These are phyloP conservation scores for Rhizophora apiculata DNA, from an alignment of 345 rosid species.

Conservation along the genomic window DNA sequence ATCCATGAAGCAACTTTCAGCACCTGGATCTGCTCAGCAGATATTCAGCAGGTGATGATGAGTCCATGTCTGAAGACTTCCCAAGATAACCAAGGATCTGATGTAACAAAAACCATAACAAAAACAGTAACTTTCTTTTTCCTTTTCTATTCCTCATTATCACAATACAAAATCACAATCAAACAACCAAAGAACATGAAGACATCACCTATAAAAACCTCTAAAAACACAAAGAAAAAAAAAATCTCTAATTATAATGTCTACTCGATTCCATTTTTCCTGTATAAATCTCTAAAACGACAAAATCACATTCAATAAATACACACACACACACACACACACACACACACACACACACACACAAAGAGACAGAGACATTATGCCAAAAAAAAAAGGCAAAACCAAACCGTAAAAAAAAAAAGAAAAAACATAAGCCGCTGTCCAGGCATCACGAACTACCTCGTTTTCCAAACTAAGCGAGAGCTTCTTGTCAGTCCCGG, in stretches of 20 bases:
- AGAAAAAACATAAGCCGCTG: background rate
- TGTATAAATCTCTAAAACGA: no score
- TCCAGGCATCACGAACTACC: slow-evolving; percentile 34
- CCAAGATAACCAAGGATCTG: slow-evolving; percentile 91
- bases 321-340: no score
- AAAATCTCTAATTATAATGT: no score
- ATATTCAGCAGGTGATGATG: slow-evolving; percentile 73
- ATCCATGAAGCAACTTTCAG: slow-evolving; percentile 21
- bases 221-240: no score
- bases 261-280: no score
- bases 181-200: no score
- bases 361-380: no score
- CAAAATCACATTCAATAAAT: no score
- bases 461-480: slow-evolving; percentile 92
- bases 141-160: background rate
- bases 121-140: background rate
- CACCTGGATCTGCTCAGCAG: slow-evolving; percentile 92
- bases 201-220: no score
- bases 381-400: background rate
- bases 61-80: slow-evolving; percentile 71
- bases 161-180: no score
- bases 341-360: no score
- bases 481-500: slow-evolving; percentile 76
- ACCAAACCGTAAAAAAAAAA: background rate
- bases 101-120: slow-evolving; percentile 4